A percentile compares a stretch with the other conserved stretches of the same genome.
Conservation (phyloP, 2,329 filamentous ascomycete genomes). For the Paraphaeosphaeria sporulosa region DNA sequence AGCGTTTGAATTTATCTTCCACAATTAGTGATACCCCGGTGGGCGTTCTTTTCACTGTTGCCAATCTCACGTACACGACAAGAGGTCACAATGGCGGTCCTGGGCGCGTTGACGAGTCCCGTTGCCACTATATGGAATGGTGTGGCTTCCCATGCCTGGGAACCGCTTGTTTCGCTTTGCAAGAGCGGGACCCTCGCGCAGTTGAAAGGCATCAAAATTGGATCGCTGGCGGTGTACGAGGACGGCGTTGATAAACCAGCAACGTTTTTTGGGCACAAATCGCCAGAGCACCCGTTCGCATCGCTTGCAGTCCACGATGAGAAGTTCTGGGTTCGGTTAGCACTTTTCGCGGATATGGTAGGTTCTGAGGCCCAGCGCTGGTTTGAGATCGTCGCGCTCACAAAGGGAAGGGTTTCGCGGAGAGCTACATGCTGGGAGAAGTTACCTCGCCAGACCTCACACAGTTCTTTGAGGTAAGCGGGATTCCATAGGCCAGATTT, state of each 20-base stretch:
- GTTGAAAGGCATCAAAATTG: constrained; percentile 55
- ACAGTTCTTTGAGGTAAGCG: constrained; percentile 68
- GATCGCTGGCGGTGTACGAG: constrained; percentile 56
- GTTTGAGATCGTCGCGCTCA: constrained; percentile 4
- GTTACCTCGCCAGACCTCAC: constrained; percentile 72
- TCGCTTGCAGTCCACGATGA: constrained; percentile 70
- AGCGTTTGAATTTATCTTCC: not conserved
- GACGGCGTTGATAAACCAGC: constrained; percentile 52
- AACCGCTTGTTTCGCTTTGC: constrained; percentile 56
- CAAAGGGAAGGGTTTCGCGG: constrained; percentile 65
- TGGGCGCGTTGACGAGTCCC: constrained; percentile 46
- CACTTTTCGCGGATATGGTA: constrained; percentile 75
- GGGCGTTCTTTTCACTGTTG: not conserved
- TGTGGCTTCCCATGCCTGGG: constrained; percentile 57
- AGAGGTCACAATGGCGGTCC: constrained; percentile 41
- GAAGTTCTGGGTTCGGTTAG: constrained; percentile 73
- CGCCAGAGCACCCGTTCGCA: constrained; percentile 54
- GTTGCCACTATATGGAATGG: constrained; percentile 52
- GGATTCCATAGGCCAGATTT: not conserved
- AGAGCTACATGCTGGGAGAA: constrained; percentile 77
- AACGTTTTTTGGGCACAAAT: constrained; percentile 52
- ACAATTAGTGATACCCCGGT: not conserved
- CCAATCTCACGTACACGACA: not conserved
- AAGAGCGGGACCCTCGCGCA: constrained; percentile 55
- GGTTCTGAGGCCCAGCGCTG: constrained; percentile 14